phyloP scores from a whole-genome alignment of 345 rosid species.

The Isatis tinctoria region DNA sequence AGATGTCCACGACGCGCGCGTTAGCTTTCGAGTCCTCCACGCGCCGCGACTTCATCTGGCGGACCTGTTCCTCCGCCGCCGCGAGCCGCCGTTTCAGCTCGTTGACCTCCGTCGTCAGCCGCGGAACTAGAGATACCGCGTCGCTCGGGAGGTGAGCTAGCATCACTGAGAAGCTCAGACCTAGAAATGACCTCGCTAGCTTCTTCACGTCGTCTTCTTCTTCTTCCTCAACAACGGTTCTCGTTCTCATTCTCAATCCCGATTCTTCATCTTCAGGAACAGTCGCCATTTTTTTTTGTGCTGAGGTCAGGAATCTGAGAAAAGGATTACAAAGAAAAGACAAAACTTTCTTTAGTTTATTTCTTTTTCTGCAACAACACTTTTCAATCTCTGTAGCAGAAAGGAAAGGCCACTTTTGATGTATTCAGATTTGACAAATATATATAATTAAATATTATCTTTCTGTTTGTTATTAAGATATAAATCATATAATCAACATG shows the following conservation, averaged over 20 bases:
- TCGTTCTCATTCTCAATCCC: neutral
- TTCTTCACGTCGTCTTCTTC: conserved; percentile 34
- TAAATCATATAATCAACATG: no score
- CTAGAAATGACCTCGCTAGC: conserved; percentile 52
- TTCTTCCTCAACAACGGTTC: neutral
- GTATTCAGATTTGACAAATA: neutral
- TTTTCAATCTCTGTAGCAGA: neutral
- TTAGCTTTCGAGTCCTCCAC: conserved; percentile 95
- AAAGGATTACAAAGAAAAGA: conserved; percentile 10
- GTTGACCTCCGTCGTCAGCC: conserved; percentile 40
- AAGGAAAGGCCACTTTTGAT: conserved; percentile 11
- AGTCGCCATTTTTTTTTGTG: conserved; percentile 22
- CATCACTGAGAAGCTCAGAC: conserved; percentile 70
- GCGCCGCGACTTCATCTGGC: conserved; percentile 77
- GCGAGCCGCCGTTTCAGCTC: conserved; percentile 49
- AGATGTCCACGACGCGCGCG: conserved; percentile 94
- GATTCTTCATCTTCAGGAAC: conserved; percentile 19
- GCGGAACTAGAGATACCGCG: conserved; percentile 44
- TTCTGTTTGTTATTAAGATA: no score
- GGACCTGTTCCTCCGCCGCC: conserved; percentile 79
- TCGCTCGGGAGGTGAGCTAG: conserved; percentile 61
- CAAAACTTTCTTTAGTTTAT: conserved; percentile 1
- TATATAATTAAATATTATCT: neutral
- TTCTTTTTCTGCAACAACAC: neutral
- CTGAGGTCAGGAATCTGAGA: conserved; percentile 1